These are phyloP conservation scores for Rhodotorula sphaerocarpa DNA, from an alignment of 768 basidiomycete species.

Conservation along the genomic window DNA sequence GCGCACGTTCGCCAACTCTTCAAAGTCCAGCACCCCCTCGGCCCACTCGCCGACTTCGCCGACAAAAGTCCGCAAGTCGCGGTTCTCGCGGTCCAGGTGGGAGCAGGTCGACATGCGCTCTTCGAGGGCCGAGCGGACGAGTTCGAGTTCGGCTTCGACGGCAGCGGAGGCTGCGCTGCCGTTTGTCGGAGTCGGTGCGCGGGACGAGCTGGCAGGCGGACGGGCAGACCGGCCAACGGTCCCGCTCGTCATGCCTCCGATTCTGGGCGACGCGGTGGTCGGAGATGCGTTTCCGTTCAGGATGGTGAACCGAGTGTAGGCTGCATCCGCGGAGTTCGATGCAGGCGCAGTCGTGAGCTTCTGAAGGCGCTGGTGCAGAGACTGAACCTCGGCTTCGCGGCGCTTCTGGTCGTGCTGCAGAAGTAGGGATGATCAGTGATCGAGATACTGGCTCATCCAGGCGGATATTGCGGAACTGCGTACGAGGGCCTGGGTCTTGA, in stretches of 20 bases:
- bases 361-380: slow-evolving; percentile 12
- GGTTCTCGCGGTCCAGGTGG: slow-evolving; percentile 3
- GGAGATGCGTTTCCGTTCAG: slow-evolving; percentile 1
- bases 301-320: slow-evolving; percentile 12
- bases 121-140: neutral
- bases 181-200: neutral
- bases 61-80: slow-evolving; percentile 7
- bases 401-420: slow-evolving; percentile 25
- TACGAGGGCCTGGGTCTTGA: slow-evolving; percentile 24
- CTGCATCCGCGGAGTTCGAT: slow-evolving; percentile 3
- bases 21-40: slow-evolving; percentile 3
- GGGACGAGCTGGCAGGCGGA: neutral
- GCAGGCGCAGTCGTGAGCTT: slow-evolving; percentile 11
- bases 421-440: neutral
- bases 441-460: too few species aligned
- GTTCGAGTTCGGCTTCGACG: slow-evolving; percentile 5
- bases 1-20: neutral
- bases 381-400: slow-evolving; percentile 13
- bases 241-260: neutral
- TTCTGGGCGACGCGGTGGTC: neutral
- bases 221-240: neutral
- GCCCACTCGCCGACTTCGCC: slow-evolving; percentile 27
- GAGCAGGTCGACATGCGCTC: neutral
- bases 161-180: neutral
- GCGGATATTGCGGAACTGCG: neutral